A percentile compares a stretch with the other conserved stretches of the same genome.
These are phyloP conservation scores for Heritiera littoralis DNA, from an alignment of 345 rosid species.

Conservation along the genomic window DNA sequence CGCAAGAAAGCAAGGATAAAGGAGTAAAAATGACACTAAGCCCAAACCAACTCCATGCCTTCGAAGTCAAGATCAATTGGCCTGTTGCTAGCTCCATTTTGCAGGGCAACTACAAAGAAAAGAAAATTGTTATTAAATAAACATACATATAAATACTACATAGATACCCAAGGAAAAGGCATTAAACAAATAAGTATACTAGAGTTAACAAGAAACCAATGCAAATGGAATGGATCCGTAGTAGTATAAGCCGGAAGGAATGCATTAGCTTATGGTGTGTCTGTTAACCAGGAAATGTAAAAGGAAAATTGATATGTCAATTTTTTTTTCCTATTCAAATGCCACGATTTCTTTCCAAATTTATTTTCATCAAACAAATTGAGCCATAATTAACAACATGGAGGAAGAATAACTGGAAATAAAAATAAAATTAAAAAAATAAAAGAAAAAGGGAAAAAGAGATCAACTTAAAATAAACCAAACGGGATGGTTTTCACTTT, in stretches of 20 bases:
- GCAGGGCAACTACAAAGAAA: slow-evolving; percentile 24
- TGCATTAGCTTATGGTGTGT: neutral
- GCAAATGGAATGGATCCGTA: neutral
- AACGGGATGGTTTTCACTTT: neutral
- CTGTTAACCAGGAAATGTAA: neutral
- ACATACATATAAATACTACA: neutral
- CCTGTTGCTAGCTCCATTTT: slow-evolving; percentile 15
- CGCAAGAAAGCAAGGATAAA: slow-evolving; percentile 15
- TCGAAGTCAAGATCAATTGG: slow-evolving; percentile 26
- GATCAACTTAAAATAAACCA: neutral
- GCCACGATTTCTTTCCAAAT: neutral
- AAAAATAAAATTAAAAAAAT: neutral
- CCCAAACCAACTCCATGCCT: slow-evolving; percentile 6
- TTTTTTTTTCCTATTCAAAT: neutral
- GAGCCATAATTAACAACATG: neutral
- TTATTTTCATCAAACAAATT: slow-evolving; percentile 8
- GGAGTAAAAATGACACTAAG: neutral
- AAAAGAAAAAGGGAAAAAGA: neutral
- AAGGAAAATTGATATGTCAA: neutral
- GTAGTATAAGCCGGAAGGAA: neutral
- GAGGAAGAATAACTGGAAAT: neutral
- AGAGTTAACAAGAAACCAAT: neutral
- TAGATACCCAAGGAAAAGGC: neutral
- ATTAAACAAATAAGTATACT: neutral
- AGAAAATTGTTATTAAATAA: neutral